Percentiles rank a stretch among this genome's conserved stretches.
Conservation (phyloP, 768 basidiomycete species). For the Pluteus cervinus region DNA sequence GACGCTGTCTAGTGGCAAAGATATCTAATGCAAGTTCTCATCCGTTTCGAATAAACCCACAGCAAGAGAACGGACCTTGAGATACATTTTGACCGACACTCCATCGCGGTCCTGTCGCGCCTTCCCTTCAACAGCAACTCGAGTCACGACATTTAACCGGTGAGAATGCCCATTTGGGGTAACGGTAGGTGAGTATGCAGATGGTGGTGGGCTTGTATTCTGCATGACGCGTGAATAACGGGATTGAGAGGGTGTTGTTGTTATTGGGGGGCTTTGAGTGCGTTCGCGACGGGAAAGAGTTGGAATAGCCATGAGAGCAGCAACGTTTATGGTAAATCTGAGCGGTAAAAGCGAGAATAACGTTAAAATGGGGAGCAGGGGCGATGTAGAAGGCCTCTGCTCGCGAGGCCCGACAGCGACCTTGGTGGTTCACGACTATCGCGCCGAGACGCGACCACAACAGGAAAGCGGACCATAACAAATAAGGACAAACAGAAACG, state of each 20-base stretch:
- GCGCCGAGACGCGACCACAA: slow-evolving; percentile 9
- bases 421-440: too few relatives aligned
- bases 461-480: neutral
- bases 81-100: slow-evolving; percentile 66
- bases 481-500: slow-evolving; percentile 3
- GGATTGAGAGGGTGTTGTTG: too few relatives aligned
- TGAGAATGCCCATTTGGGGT: slow-evolving; percentile 35
- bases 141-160: slow-evolving; percentile 65
- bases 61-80: slow-evolving; percentile 47
- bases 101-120: slow-evolving; percentile 61
- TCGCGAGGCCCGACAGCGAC: too few relatives aligned
- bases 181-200: slow-evolving; percentile 43
- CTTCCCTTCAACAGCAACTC: slow-evolving; percentile 70
- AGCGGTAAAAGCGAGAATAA: too few relatives aligned
- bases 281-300: too few relatives aligned
- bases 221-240: slow-evolving; percentile 12
- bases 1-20: slow-evolving; percentile 60
- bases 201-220: slow-evolving; percentile 22
- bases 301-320: too few relatives aligned
- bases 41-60: neutral
- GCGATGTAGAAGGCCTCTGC: too few relatives aligned
- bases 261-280: too few relatives aligned
- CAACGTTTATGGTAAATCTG: too few relatives aligned
- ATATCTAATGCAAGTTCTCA: slow-evolving; percentile 35
- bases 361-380: too few relatives aligned